Conservation (phyloP, 2,329 filamentous ascomycete species). For the Hypoxylon rubiginosum region DNA sequence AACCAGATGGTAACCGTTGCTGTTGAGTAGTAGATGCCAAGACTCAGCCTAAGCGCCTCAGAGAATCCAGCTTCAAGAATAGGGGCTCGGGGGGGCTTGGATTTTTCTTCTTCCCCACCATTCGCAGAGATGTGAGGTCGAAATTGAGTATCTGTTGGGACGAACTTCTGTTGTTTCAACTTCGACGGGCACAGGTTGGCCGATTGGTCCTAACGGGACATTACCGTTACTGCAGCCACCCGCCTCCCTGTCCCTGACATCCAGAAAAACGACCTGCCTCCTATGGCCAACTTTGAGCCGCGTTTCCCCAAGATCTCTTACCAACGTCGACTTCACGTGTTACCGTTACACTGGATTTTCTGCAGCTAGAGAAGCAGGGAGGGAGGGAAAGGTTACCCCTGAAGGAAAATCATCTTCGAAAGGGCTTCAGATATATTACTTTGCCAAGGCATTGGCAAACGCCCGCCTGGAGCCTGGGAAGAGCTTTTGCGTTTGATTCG, state of each 20-base stretch:
- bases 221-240: conserved; percentile 23
- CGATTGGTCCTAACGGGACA: conserved; percentile 28
- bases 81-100: neutral
- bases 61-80: conserved; percentile 4
- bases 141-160: conserved; percentile 6
- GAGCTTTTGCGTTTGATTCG: neutral
- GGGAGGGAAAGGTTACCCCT: conserved; percentile 11
- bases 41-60: conserved; percentile 17
- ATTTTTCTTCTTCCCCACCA: neutral
- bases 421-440: neutral
- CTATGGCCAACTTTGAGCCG: neutral
- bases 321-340: conserved; percentile 20
- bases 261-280: neutral
- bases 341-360: conserved; percentile 20
- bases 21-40: conserved; percentile 3
- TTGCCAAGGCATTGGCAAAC: neutral
- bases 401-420: neutral
- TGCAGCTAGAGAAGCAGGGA: conserved; percentile 5
- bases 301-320: conserved; percentile 17
- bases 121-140: neutral
- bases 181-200: conserved; percentile 1
- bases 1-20: neutral
- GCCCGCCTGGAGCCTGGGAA: too few relatives aligned
- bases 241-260: conserved; percentile 28
- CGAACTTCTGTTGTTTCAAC: conserved; percentile 28